Base-by-base conservation (phyloP, 352 stramenopile genomes). In the Pythium volutum region DNA sequence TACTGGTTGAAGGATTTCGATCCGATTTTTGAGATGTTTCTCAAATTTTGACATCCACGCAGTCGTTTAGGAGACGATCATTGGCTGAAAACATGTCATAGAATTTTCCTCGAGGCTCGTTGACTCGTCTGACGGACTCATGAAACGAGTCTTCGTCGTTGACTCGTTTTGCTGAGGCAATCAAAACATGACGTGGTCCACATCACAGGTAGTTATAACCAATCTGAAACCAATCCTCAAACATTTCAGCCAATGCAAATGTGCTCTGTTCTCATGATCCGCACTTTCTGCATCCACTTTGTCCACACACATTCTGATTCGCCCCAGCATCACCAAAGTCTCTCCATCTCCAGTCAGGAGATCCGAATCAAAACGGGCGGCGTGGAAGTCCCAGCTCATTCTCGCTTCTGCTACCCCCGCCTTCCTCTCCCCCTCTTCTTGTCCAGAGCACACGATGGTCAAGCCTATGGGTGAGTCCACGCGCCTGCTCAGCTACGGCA, bases 401-500 rank as follows among this genome's bases (percentile, higher is more conserved):
- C 46, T 27, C 36, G 34, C 36, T 34, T 52, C 57, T 22, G 6
- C 42, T 3, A 2, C 8, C 18, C 15, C 25, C 14, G 26, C 34
- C 29, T 26, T 22, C 42, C 27, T n/a, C 41, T 47, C 18, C 39
- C 39, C 5, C 5, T 14, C 39, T 5, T 45, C 7, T 5, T 45
- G 39, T 26, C 41, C 11, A 57, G 20, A 41, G n/a, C n/a, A n/a
- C 45, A 48, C 39, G 26, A 67, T 67, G 60, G 52, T 55, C 27
- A 62, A 63, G 46, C 50, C 39, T 22, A 25, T 66, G 52, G 31
- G 54, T 49, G 62, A 64, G 42, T 64, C 55, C 48, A 59, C 62
- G 49, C 55, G 48, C 20, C 62, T 69, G 20, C 55, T 60, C 15
- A n/a, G n/a, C n/a, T 72, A 72, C 56, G 68, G 68, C 52, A 60